These are phyloP conservation scores for Hanseniaspora hatyaiensis DNA, from an alignment of 805 yeast genomes.

Conservation along the genomic window DNA sequence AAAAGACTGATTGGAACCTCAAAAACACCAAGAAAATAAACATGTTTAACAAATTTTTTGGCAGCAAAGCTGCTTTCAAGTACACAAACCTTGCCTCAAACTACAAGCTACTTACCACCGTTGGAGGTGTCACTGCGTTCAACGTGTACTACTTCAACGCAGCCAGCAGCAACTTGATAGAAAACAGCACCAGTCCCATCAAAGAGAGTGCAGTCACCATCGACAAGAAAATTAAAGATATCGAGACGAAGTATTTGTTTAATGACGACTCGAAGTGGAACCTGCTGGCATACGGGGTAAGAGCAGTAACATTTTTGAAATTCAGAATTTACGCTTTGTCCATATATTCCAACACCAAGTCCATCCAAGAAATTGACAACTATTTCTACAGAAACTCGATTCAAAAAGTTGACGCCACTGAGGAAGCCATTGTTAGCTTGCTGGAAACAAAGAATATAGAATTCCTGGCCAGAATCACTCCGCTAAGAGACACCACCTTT, in stretches of 20 bases:
- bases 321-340: conserved; percentile 85
- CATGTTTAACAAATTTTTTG: too few species aligned
- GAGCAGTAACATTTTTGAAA: conserved; percentile 70
- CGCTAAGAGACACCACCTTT: conserved; percentile 84
- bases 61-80: too few species aligned
- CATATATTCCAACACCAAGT: conserved; percentile 58
- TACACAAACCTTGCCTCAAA: neutral
- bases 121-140: neutral
- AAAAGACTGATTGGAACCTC: too few species aligned
- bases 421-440: conserved; percentile 42
- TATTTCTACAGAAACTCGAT: conserved; percentile 33
- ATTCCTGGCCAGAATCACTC: conserved; percentile 65
- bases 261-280: conserved; percentile 34
- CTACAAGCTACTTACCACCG: neutral
- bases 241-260: conserved; percentile 29
- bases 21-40: too few species aligned
- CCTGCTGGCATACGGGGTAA: conserved; percentile 66
- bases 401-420: conserved; percentile 33
- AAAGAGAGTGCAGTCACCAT: conserved; percentile 32
- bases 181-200: conserved; percentile 7
- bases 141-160: neutral
- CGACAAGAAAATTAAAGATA: conserved; percentile 42
- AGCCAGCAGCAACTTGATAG: neutral
- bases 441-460: conserved; percentile 44
- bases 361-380: conserved; percentile 33